Conservation (phyloP, 2,329 filamentous ascomycete genomes). For the Fusarium sublunatum region DNA sequence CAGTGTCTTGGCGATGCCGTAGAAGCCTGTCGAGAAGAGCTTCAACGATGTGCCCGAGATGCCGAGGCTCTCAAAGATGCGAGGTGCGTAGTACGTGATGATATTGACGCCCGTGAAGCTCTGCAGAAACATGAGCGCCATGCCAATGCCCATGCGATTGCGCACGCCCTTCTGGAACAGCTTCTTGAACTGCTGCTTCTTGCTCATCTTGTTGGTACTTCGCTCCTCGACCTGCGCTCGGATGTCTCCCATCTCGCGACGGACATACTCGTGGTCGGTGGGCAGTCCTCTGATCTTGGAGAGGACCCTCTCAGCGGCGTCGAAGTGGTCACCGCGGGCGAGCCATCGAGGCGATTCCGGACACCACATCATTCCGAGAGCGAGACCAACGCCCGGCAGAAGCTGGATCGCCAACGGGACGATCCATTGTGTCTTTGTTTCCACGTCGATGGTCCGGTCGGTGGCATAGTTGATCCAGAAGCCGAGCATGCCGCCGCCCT, state of each 20-base stretch:
- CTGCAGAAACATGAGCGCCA: constrained; percentile 62
- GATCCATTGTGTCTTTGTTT: constrained; percentile 58
- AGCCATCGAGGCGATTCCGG: constrained; percentile 71
- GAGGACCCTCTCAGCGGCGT: constrained; percentile 54
- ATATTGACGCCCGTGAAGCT: constrained; percentile 63
- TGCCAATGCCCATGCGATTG: constrained; percentile 56
- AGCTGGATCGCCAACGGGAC: constrained; percentile 68
- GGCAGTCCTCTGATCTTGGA: constrained; percentile 51
- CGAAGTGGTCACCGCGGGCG: constrained; percentile 67
- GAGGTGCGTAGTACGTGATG: constrained; percentile 66
- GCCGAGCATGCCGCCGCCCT: constrained; percentile 52
- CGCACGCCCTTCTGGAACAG: constrained; percentile 52
- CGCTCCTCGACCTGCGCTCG: constrained; percentile 65
- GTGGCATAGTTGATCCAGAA: constrained; percentile 54
- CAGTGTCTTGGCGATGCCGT: constrained; percentile 54
- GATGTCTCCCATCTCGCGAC: constrained; percentile 67
- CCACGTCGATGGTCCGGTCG: constrained; percentile 45
- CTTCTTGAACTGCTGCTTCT: constrained; percentile 48
- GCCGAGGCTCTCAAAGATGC: constrained; percentile 54
- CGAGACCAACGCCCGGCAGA: constrained; percentile 65
- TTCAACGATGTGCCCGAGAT: constrained; percentile 48
- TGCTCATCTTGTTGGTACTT: constrained; percentile 47
- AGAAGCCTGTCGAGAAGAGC: constrained; percentile 56
- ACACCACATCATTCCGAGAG: constrained; percentile 66
- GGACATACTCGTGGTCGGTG: constrained; percentile 51